These are phyloP conservation scores for Eremochloa ophiuroides DNA, from an alignment of 176 grass and related monocot genomes.

Conservation along the genomic window DNA sequence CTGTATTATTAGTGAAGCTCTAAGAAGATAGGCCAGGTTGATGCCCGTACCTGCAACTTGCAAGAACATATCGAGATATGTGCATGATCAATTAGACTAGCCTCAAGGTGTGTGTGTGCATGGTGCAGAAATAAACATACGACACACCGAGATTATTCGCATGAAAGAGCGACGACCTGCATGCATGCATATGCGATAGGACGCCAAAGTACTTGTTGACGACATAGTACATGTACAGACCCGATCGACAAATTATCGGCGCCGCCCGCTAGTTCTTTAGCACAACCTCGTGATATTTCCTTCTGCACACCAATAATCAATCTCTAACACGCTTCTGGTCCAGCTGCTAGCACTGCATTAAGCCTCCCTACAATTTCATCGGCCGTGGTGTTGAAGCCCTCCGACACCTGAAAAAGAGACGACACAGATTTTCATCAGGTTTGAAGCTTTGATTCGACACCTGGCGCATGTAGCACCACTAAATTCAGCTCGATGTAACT, in stretches of 20 bases:
- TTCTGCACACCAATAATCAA: not conserved
- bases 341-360: not conserved
- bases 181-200: no score
- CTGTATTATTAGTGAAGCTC: no score
- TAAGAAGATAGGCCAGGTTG: no score
- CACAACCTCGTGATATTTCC: not conserved
- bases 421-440: not conserved
- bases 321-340: not conserved
- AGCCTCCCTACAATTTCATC: constrained; percentile 18
- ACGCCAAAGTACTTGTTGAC: no score
- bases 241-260: not conserved
- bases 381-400: not conserved
- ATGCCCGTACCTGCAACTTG: no score
- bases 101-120: not conserved
- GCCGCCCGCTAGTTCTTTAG: no score
- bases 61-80: no score
- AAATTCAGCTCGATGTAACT: not conserved
- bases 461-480: not conserved
- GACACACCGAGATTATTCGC: not conserved
- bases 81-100: not conserved
- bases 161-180: not conserved
- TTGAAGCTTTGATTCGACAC: not conserved
- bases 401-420: not conserved
- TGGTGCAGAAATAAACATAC: not conserved
- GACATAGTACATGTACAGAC: no score